A percentile compares a stretch with the other conserved stretches of the same genome.
These are phyloP conservation scores for Candida loeiensis DNA, from an alignment of 805 yeast genomes.

Conservation along the genomic window DNA sequence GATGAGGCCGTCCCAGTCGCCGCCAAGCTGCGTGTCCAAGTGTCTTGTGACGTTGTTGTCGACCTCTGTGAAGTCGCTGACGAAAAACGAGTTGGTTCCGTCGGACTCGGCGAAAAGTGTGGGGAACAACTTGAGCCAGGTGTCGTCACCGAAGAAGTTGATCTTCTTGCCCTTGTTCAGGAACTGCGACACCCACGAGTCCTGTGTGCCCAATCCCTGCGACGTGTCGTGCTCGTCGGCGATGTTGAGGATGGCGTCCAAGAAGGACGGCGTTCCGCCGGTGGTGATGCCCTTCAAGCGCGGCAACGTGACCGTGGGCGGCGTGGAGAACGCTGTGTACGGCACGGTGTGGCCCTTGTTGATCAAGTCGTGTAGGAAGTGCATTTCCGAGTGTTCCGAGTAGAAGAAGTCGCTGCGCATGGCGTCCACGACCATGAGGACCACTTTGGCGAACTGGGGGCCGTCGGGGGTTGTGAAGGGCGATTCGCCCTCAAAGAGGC, in stretches of 20 bases:
- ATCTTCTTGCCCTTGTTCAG: slow-evolving; percentile 39
- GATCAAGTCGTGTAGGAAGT: slow-evolving; percentile 60
- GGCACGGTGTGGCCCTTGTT: slow-evolving; percentile 73
- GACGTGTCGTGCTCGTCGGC: slow-evolving; percentile 83
- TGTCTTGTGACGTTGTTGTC: slow-evolving; percentile 92
- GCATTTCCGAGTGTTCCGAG: slow-evolving; percentile 60
- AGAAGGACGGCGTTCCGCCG: slow-evolving; percentile 89
- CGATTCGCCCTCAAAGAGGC: slow-evolving; percentile 23
- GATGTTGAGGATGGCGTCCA: slow-evolving; percentile 90
- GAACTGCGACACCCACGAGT: slow-evolving; percentile 84
- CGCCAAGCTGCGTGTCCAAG: slow-evolving; percentile 53
- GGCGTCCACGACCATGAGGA: slow-evolving; percentile 90
- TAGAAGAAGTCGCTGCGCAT: slow-evolving; percentile 84
- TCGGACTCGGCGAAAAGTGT: slow-evolving; percentile 59
- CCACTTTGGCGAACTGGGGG: slow-evolving; percentile 60
- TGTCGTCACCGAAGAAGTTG: slow-evolving; percentile 94
- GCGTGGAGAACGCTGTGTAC: slow-evolving; percentile 86
- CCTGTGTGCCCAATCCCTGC: slow-evolving; percentile 67
- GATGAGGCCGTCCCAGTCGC: slow-evolving; percentile 78
- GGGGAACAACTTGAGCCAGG: slow-evolving; percentile 93
- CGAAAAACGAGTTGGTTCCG: slow-evolving; percentile 92
- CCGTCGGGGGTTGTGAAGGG: slow-evolving; percentile 18
- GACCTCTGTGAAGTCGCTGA: slow-evolving; percentile 91
- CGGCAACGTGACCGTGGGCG: slow-evolving; percentile 96
- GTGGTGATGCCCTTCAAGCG: slow-evolving; percentile 90